phyloP scores from a whole-genome alignment of 164 flowering plant genomes.

The Buxus sempervirens region DNA sequence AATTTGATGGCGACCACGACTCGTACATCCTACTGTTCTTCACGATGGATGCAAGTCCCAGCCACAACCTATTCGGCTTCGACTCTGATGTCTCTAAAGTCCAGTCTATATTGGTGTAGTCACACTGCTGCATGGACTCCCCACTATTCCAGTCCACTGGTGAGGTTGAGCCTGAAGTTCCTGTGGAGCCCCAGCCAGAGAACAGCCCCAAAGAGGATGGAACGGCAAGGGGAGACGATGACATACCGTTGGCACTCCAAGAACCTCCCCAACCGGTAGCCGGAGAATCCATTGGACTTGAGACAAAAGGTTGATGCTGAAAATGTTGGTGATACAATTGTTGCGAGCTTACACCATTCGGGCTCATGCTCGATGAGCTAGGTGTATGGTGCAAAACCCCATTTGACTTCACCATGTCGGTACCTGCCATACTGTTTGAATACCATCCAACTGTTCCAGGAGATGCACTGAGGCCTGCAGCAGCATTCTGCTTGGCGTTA shows the following conservation, averaged over 20 bases:
- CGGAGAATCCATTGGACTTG: slow-evolving; percentile 28
- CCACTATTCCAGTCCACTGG: slow-evolving; percentile 67
- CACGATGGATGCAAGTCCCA: slow-evolving; percentile 29
- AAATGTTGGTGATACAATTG: slow-evolving; percentile 47
- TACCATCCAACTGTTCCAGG: slow-evolving; percentile 46
- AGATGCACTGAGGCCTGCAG: slow-evolving; percentile 33
- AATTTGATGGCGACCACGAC: slow-evolving; percentile 17
- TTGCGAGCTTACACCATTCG: slow-evolving; percentile 27
- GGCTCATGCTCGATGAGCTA: slow-evolving; percentile 24
- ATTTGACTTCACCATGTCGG: slow-evolving; percentile 40
- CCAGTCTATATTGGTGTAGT: slow-evolving; percentile 79
- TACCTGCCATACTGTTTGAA: slow-evolving; percentile 25
- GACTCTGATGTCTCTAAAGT: slow-evolving; percentile 41
- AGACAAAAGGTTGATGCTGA: slow-evolving; percentile 20
- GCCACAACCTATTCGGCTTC: slow-evolving; percentile 35
- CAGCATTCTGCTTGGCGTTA: slow-evolving; percentile 32
- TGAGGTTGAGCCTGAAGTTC: slow-evolving; percentile 52
- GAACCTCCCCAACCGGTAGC: slow-evolving; percentile 21
- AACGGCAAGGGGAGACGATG: slow-evolving; percentile 35
- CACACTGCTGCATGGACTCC: slow-evolving; percentile 45
- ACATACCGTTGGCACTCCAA: slow-evolving; percentile 28
- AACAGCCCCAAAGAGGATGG: slow-evolving; percentile 71
- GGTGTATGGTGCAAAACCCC: slow-evolving; percentile 26
- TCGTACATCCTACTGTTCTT: slow-evolving; percentile 31
- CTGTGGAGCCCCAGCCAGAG: slow-evolving; percentile 48